These are phyloP conservation scores for Ogataea degrootiae DNA, from an alignment of 805 yeast genomes.

Conservation along the genomic window DNA sequence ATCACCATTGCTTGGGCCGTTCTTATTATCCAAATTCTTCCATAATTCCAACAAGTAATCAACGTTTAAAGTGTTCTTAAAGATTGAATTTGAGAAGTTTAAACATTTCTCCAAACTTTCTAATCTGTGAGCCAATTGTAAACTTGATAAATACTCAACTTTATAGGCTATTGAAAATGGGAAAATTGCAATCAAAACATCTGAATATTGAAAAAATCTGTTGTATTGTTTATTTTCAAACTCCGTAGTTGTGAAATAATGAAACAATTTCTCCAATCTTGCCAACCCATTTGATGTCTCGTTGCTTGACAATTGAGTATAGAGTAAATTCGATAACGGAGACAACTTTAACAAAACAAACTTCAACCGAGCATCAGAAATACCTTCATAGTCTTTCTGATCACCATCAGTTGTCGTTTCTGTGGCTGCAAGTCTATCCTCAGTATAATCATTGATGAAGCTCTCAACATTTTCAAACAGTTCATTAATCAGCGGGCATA, in stretches of 20 bases:
- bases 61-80: slow-evolving; percentile 22
- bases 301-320: slow-evolving; percentile 42
- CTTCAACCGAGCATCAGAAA: slow-evolving; percentile 3
- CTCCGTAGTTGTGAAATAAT: not conserved
- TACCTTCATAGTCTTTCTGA: slow-evolving; percentile 1
- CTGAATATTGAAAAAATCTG: slow-evolving; percentile 15
- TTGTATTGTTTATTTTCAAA: not conserved
- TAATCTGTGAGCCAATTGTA: slow-evolving; percentile 10
- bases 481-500: slow-evolving; percentile 1
- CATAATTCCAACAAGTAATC: slow-evolving; percentile 26
- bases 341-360: slow-evolving; percentile 42
- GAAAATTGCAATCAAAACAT: slow-evolving; percentile 26
- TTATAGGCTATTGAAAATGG: slow-evolving; percentile 26
- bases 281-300: slow-evolving; percentile 26
- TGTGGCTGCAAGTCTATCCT: slow-evolving; percentile 18
- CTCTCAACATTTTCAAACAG: slow-evolving; percentile 18
- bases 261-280: slow-evolving; percentile 16
- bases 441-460: slow-evolving; percentile 35
- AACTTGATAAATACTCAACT: slow-evolving; percentile 11
- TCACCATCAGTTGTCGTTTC: slow-evolving; percentile 2
- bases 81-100: slow-evolving; percentile 22
- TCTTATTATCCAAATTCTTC: slow-evolving; percentile 22
- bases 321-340: slow-evolving; percentile 58
- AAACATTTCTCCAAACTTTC: slow-evolving; percentile 8
- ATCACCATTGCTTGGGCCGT: slow-evolving; percentile 19